These are phyloP conservation scores for Claviceps capensis DNA, from an alignment of 2,329 filamentous ascomycete species.

Conservation along the genomic window DNA sequence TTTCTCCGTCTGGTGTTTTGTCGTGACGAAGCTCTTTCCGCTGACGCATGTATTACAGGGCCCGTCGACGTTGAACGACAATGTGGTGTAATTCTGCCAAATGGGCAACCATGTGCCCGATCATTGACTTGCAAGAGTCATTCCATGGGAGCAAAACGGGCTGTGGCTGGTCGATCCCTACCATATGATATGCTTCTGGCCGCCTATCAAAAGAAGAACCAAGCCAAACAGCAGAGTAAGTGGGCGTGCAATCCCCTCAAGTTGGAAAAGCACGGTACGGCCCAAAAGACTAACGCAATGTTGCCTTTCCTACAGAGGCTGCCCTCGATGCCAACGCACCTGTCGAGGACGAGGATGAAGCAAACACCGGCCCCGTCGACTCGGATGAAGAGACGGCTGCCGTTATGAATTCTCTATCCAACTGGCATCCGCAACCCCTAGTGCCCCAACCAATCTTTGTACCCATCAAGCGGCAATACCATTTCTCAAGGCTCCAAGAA, in stretches of 20 bases:
- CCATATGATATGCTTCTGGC: slow-evolving; percentile 88
- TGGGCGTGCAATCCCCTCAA: slow-evolving; percentile 10
- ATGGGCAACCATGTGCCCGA: slow-evolving; percentile 75
- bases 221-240: slow-evolving; percentile 92
- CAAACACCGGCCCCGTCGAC: slow-evolving; percentile 69
- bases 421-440: slow-evolving; percentile 66
- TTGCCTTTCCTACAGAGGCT: slow-evolving; percentile 48
- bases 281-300: not conserved
- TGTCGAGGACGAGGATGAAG: slow-evolving; percentile 72
- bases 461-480: slow-evolving; percentile 50
- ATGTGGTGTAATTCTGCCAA: slow-evolving; percentile 75
- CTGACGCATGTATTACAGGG: slow-evolving; percentile 25
- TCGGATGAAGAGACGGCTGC: slow-evolving; percentile 87
- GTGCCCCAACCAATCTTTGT: slow-evolving; percentile 50
- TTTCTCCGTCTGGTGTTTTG: not conserved
- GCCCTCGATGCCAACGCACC: slow-evolving; percentile 90
- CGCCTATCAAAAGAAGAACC: slow-evolving; percentile 93
- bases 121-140: slow-evolving; percentile 91
- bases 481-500: slow-evolving; percentile 48
- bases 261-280: not conserved
- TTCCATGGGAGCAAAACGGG: slow-evolving; percentile 85
- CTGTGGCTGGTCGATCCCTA: slow-evolving; percentile 71
- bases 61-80: slow-evolving; percentile 91
- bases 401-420: slow-evolving; percentile 69
- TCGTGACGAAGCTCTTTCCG: not conserved